Percentiles rank a stretch among this genome's conserved stretches.
Conservation (phyloP, 129 eudicot genomes). For the Flaveria ramosissima region DNA sequence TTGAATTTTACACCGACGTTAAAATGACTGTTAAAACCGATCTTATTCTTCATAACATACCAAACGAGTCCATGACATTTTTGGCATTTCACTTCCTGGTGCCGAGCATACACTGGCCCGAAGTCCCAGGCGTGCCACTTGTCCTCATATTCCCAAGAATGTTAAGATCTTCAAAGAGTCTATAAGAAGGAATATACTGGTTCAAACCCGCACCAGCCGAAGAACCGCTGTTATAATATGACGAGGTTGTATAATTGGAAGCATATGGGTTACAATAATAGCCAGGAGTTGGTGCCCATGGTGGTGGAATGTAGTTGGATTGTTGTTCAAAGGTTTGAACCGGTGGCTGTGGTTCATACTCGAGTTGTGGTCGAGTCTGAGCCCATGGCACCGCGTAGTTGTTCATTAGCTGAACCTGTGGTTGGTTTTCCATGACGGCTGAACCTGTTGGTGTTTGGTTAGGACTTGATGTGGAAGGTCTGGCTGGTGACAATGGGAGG, state of each 20-base stretch:
- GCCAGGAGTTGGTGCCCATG: slow-evolving; percentile 94
- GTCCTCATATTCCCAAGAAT: slow-evolving; percentile 58
- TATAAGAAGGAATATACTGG: slow-evolving; percentile 74
- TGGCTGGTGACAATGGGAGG: slow-evolving; percentile 50
- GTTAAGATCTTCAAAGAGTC: slow-evolving; percentile 93
- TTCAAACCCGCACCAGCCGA: slow-evolving; percentile 50
- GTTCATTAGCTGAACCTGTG: slow-evolving; percentile 37
- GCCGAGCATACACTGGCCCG: slow-evolving; percentile 58
- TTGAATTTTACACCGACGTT: neutral
- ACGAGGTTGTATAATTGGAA: slow-evolving; percentile 31
- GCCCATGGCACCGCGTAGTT: slow-evolving; percentile 92
- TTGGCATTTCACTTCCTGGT: slow-evolving; percentile 46
- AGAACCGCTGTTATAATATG: slow-evolving; percentile 36
- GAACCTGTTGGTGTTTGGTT: slow-evolving; percentile 29
- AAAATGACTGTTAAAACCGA: too few relatives aligned
- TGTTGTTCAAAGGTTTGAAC: slow-evolving; percentile 40
- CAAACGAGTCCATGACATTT: neutral
- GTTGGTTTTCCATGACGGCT: slow-evolving; percentile 37
- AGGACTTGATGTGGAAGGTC: slow-evolving; percentile 34
- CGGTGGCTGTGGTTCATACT: slow-evolving; percentile 35
- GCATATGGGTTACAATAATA: slow-evolving; percentile 53
- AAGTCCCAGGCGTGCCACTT: slow-evolving; percentile 54
- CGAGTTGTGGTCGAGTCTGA: slow-evolving; percentile 32
- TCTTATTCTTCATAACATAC: slow-evolving; percentile 11
- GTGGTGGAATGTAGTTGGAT: slow-evolving; percentile 74